Evolutionary conservation across 108 stramenopile genomes (phyloP).

Genomic region (Stephanodiscus minutulus): DNA sequence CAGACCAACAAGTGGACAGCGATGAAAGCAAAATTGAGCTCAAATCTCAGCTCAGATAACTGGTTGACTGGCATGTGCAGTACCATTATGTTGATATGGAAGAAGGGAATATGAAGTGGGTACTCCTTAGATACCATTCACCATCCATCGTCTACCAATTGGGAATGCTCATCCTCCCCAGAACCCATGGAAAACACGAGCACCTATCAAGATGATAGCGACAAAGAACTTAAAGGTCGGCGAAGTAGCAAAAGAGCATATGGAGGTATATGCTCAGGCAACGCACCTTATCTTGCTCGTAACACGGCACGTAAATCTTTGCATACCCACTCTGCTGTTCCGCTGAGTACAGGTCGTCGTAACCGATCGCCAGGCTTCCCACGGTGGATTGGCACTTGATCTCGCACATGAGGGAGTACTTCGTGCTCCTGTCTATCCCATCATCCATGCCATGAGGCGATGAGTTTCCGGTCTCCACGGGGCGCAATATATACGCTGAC

Average conservation of each 20-base stretch:
- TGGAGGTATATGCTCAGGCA: not conserved
- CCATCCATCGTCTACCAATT: constrained; percentile 4
- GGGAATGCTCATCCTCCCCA: constrained; percentile 11
- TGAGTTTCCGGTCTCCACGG: constrained; percentile 43
- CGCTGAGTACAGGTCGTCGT: constrained; percentile 74
- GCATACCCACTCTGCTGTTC: constrained; percentile 88
- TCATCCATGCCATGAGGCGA: constrained; percentile 10
- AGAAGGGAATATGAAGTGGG: no score
- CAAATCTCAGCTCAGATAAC: no score
- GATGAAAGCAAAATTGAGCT: no score
- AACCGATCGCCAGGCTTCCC: constrained; percentile 89
- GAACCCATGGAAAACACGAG: constrained; percentile 18
- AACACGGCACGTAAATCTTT: constrained; percentile 93
- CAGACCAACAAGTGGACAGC: no score
- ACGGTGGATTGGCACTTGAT: constrained; percentile 93
- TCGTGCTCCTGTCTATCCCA: constrained; percentile 49
- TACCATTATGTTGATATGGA: no score
- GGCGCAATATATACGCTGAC: constrained; percentile 92
- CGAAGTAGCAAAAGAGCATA: not conserved
- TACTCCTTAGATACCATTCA: not conserved
- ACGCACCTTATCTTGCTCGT: constrained; percentile 88
- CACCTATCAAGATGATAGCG: not conserved
- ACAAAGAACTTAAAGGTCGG: not conserved
- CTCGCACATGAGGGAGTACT: constrained; percentile 89
- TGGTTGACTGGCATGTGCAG: no score